Percentiles rank a stretch among this genome's conserved stretches.
Conservation (phyloP, 2,329 filamentous ascomycete species). For the Blastomyces parvus region DNA sequence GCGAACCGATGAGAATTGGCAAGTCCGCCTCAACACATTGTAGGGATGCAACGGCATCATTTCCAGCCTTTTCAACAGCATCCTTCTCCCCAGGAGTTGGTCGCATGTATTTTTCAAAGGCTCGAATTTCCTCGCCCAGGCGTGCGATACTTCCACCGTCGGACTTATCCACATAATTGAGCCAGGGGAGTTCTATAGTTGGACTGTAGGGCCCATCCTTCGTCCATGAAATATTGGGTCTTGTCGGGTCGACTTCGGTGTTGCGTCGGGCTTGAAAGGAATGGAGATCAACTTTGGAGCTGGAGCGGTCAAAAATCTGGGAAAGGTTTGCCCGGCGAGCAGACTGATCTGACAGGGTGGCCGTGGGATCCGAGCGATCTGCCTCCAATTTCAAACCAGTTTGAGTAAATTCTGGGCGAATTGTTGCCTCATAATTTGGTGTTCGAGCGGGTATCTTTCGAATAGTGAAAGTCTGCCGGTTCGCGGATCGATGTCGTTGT, state of each 20-base stretch:
- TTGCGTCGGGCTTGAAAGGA: background rate
- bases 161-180: constrained; percentile 19
- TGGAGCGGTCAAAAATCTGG: background rate
- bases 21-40: constrained; percentile 21
- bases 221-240: background rate
- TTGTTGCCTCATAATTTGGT: background rate
- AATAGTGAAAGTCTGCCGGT: constrained; percentile 22
- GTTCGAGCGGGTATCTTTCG: constrained; percentile 15
- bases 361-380: background rate
- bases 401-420: background rate
- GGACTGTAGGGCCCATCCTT: constrained; percentile 13
- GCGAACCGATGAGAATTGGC: constrained; percentile 45
- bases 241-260: background rate
- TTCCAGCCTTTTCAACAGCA: constrained; percentile 20
- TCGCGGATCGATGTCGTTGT: constrained; percentile 27
- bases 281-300: background rate
- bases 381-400: background rate
- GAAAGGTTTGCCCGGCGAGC: background rate
- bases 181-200: constrained; percentile 23
- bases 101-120: constrained; percentile 37
- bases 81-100: constrained; percentile 37
- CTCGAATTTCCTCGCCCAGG: constrained; percentile 39
- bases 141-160: constrained; percentile 20
- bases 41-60: constrained; percentile 24
- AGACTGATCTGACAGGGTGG: background rate